A percentile compares a stretch with the other conserved stretches of the same genome.
These are phyloP conservation scores for Penicillium sp. DNA, from an alignment of 2,329 filamentous ascomycete species.

Conservation along the genomic window DNA sequence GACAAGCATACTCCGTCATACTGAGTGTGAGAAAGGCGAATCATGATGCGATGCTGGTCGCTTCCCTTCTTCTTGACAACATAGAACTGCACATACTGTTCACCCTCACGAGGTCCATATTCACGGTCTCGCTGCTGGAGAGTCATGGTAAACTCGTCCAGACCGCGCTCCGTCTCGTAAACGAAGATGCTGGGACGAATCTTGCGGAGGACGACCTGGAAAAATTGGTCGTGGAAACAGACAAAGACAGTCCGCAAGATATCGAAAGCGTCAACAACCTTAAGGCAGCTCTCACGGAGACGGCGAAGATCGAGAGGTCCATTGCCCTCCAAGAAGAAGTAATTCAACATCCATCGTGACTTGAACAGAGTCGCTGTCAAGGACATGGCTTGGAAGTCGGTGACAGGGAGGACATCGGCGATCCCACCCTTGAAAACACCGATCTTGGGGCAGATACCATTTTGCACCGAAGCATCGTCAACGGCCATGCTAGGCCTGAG, in stretches of 20 bases:
- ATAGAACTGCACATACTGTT: constrained; percentile 58
- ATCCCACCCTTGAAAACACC: constrained; percentile 50
- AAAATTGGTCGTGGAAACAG: constrained; percentile 46
- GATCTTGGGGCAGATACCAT: constrained; percentile 50
- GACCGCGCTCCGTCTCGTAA: constrained; percentile 49
- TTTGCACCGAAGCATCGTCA: constrained; percentile 41
- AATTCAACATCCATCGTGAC: constrained; percentile 39
- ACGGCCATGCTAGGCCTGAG: constrained; percentile 22
- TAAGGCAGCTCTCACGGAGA: constrained; percentile 37
- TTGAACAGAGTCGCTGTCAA: constrained; percentile 35
- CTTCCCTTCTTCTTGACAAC: constrained; percentile 44
- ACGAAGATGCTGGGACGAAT: constrained; percentile 50
- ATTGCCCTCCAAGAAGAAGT: constrained; percentile 56
- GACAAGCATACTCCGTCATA: constrained; percentile 65
- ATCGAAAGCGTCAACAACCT: constrained; percentile 57
- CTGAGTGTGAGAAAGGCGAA: constrained; percentile 63
- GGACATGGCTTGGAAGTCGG: constrained; percentile 44
- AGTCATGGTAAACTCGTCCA: constrained; percentile 51
- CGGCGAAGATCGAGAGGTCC: constrained; percentile 47
- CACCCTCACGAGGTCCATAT: constrained; percentile 53
- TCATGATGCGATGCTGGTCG: constrained; percentile 47
- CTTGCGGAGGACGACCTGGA: constrained; percentile 55
- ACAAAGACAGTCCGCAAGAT: constrained; percentile 64
- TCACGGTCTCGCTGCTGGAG: constrained; percentile 54
- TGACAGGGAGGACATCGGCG: constrained; percentile 53